These are phyloP conservation scores for Podila epigama DNA, from an alignment of 192 early-diverging fungal genomes.

Conservation along the genomic window DNA sequence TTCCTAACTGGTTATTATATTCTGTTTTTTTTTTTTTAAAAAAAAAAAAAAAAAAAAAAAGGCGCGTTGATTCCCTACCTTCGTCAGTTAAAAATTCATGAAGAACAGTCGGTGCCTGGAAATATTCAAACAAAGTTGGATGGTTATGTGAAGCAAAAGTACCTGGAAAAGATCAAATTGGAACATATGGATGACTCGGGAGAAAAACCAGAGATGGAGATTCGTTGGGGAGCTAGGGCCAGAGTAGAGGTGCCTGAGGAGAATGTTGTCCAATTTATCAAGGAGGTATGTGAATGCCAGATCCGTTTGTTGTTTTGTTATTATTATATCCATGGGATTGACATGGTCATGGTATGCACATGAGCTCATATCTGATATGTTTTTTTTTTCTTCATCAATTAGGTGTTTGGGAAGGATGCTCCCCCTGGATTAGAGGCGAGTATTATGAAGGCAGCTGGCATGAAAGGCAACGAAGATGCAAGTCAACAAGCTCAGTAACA, in stretches of 20 bases:
- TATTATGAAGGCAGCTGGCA: constrained; percentile 45
- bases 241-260: constrained; percentile 63
- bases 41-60: not conserved
- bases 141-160: constrained; percentile 57
- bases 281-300: too few species aligned
- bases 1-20: too few species aligned
- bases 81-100: constrained; percentile 35
- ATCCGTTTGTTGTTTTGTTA: too few species aligned
- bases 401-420: constrained; percentile 37
- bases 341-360: too few species aligned
- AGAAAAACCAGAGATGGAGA: constrained; percentile 52
- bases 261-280: constrained; percentile 63
- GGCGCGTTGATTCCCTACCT: constrained; percentile 39
- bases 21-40: not conserved
- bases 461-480: not conserved
- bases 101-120: constrained; percentile 31
- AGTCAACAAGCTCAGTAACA: not conserved
- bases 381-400: not conserved
- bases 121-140: constrained; percentile 48
- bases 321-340: too few species aligned
- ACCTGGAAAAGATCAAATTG: constrained; percentile 54
- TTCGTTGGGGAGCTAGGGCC: constrained; percentile 67
- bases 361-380: too few species aligned
- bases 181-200: constrained; percentile 35
- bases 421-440: constrained; percentile 13